These are phyloP conservation scores for Esteya vermicola DNA, from an alignment of 2,329 filamentous ascomycete species.

Conservation along the genomic window DNA sequence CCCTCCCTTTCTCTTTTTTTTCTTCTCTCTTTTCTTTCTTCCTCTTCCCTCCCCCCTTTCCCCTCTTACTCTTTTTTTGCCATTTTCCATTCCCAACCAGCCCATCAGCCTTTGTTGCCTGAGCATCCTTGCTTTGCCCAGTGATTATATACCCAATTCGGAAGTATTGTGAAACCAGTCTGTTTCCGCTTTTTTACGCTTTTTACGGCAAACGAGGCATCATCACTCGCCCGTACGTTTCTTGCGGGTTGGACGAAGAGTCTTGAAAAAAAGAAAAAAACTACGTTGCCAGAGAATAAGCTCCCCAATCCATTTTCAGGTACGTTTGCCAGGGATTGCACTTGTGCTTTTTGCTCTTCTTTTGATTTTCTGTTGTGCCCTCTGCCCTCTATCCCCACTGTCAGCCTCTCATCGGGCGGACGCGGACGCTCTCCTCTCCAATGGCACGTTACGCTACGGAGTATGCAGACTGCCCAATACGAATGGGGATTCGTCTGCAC, in stretches of 20 bases:
- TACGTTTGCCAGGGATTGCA: no score
- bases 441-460: constrained; percentile 2
- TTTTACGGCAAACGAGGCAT: no score
- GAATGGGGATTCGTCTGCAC: not conserved
- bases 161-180: constrained; percentile 9
- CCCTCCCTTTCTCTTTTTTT: not conserved
- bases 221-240: no score
- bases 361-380: no score
- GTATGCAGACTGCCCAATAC: no score
- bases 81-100: constrained; percentile 11
- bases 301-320: no score
- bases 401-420: no score
- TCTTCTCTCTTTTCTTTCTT: constrained; percentile 8
- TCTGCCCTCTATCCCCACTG: not conserved
- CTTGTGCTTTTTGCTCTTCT: no score
- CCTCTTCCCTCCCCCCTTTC: constrained; percentile 1
- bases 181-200: not conserved
- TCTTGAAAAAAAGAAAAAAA: no score
- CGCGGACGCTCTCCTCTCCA: not conserved
- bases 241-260: no score
- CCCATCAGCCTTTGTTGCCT: constrained; percentile 10
- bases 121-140: constrained; percentile 11
- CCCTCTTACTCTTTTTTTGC: constrained; percentile 1
- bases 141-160: constrained; percentile 12
- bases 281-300: no score